Evolutionary conservation across 306 rosid species (phyloP), one percentile per base, ranked within the genome.

Genomic region (Vigna unguiculata): DNA sequence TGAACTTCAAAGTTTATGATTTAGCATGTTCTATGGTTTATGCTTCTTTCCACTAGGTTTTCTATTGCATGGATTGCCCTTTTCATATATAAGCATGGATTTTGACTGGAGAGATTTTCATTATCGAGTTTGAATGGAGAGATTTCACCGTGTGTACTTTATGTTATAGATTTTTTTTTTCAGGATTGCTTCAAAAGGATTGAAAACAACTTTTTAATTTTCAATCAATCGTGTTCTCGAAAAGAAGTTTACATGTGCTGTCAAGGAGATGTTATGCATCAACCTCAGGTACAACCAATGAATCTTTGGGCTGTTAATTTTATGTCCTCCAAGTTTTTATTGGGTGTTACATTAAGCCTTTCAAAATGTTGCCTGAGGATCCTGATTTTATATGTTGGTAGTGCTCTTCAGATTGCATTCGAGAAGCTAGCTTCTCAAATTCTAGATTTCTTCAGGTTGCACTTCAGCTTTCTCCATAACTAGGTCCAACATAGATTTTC

Each of bases 221-320:
- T 69, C 74, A 52, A 28, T 49, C 52, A 51, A 48, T 7, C 62
- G 17, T 49, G 30, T 17, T 58, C 34, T 63, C 63, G 65, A 54
- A 48, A 55, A 72, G 78, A 85, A 87, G 91, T 80, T 87, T 86
- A 34, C 91, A 74, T 85, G 84, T 78, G 57, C 79, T 80, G 49
- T 62, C 85, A 13, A 82, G 80, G 82, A 95, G 99, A 87, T 77
- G 89, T 61, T 96, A 83, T 82, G 87, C 98, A 55, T 92, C 99
- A 62, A 88, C 76, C 84, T 82, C 99, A 85, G 98, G 99, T 96
- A 83, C 69, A 63, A 16, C 57, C 60, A 80, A 21, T 53, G 71
- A 38, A 30, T 38, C 76, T 63, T 73, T 81, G 36, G 34, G 51
- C 69, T 67, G 67, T 78, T 36, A 6, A 59, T 53, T 73, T 71